phyloP scores from a whole-genome alignment of 2,329 filamentous ascomycete species.

The Colletotrichum liriopes region DNA sequence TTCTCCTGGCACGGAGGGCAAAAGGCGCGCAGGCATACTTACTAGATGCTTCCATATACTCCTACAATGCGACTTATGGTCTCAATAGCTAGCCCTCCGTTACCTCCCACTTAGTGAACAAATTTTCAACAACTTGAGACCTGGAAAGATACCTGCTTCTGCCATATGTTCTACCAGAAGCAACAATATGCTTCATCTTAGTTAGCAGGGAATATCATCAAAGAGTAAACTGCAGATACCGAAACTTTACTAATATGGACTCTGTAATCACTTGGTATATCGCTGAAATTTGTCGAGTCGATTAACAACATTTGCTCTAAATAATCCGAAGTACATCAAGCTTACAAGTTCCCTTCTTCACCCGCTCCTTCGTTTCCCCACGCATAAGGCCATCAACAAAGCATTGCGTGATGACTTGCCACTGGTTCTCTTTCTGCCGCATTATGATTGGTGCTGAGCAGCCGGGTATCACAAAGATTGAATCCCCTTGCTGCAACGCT shows the following conservation, averaged over 20 bases:
- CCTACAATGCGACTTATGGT: no score
- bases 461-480: constrained; percentile 16
- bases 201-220: no score
- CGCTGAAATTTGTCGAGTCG: no score
- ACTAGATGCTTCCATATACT: no score
- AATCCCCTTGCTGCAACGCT: constrained; percentile 24
- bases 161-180: no score
- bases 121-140: no score
- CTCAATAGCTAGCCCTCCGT: no score
- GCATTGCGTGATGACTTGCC: constrained; percentile 26
- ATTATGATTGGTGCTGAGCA: constrained; percentile 31
- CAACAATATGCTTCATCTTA: no score
- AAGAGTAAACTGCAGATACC: fast-evolving
- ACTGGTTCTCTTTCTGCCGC: background rate
- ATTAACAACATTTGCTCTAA: background rate
- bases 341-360: background rate
- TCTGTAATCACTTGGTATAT: no score
- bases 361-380: background rate
- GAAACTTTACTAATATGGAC: fast-evolving
- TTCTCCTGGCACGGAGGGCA: background rate
- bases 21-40: no score
- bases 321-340: background rate
- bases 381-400: constrained; percentile 35
- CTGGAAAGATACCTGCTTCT: no score
- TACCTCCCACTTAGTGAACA: no score